These are phyloP conservation scores for Magnolia officinalis DNA, from an alignment of 164 flowering plant genomes.

Conservation along the genomic window DNA sequence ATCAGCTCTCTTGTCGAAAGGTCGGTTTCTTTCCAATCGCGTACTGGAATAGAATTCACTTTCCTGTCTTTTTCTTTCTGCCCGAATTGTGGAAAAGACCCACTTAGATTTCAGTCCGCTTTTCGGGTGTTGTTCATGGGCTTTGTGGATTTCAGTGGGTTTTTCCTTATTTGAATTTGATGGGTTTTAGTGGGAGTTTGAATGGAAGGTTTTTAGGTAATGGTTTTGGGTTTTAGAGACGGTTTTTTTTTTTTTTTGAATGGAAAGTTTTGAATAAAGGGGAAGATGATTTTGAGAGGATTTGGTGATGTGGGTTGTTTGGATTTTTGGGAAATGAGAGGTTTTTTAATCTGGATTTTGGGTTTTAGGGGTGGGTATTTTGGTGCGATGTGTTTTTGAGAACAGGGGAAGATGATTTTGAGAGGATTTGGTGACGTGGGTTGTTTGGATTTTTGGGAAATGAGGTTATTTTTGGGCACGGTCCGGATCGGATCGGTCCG, in stretches of 20 bases:
- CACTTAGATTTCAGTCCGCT: conserved; percentile 38
- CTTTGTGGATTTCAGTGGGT: neutral
- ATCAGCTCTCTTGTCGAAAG: conserved; percentile 42
- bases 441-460: neutral
- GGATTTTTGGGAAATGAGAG: neutral
- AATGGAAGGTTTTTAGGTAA: neutral
- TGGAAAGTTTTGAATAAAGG: too few relatives aligned
- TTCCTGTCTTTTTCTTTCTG: neutral
- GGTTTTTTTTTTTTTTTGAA: neutral
- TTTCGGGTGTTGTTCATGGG: conserved; percentile 47
- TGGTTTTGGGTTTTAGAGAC: conserved; percentile 39
- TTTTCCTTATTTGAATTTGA: neutral
- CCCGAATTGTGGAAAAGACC: conserved; percentile 15
- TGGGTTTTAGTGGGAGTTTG: neutral
- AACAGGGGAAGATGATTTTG: too few relatives aligned
- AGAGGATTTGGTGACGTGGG: too few relatives aligned
- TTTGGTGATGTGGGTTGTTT: neutral
- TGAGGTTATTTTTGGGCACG: neutral
- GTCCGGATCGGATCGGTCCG: too few relatives aligned
- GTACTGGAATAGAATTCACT: conserved; percentile 46
- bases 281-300: neutral
- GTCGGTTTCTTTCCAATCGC: conserved; percentile 57
- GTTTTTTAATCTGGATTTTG: too few relatives aligned
- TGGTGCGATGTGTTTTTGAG: too few relatives aligned
- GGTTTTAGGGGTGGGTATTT: too few relatives aligned